Evolutionary conservation across 768 basidiomycete genomes (phyloP).

Genomic region (Podaxis pistillaris): DNA sequence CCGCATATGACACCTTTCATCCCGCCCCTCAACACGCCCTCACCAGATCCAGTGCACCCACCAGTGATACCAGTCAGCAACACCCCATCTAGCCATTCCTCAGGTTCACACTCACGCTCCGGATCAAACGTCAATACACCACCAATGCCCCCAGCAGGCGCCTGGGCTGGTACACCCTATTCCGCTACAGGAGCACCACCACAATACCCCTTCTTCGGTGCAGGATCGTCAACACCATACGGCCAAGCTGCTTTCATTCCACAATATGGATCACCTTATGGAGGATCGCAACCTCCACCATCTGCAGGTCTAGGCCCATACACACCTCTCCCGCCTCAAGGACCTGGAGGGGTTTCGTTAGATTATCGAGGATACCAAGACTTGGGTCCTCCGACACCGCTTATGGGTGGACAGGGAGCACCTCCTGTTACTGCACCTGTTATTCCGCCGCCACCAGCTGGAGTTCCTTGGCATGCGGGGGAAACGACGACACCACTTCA

Average conservation of each 20-base stretch:
- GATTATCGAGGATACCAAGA: conserved; percentile 13
- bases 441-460: not conserved
- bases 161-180: not conserved
- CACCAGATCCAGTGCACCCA: conserved; percentile 6
- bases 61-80: conserved; percentile 7
- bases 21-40: conserved; percentile 15
- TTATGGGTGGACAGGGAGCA: not conserved
- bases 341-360: conserved; percentile 2
- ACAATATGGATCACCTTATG: not conserved
- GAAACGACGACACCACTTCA: not conserved
- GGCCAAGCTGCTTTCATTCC: not conserved
- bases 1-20: conserved; percentile 17
- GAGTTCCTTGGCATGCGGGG: conserved; percentile 4
- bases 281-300: conserved; percentile 1
- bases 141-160: not conserved
- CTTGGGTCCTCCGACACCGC: not conserved
- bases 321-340: conserved; percentile 5
- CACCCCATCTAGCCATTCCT: conserved; percentile 1
- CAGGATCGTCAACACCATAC: not conserved
- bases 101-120: conserved; percentile 1
- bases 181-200: not conserved
- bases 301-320: not conserved
- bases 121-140: conserved; percentile 1
- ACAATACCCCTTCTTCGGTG: not conserved
- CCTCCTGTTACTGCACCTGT: not conserved